Base-by-base conservation (phyloP, 805 yeast species). In the Ogataea henricii region DNA sequence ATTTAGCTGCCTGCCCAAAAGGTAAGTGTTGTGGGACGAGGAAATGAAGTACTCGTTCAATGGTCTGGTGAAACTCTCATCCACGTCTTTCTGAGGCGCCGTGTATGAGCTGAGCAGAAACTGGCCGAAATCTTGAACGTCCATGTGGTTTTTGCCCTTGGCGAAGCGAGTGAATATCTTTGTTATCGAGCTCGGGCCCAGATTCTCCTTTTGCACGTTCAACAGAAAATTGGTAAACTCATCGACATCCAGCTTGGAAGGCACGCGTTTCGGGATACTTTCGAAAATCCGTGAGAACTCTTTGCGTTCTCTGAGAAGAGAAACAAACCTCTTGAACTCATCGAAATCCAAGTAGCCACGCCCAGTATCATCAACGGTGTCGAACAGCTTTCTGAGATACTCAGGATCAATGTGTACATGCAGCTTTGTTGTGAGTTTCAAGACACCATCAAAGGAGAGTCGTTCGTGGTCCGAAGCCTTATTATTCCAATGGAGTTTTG, bases 1-100 rank as follows among this genome's bases (percentile, higher is more conserved):
- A 2, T 84, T 96, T 14, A 88, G 77, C 61, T 94, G 99, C 32
- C 94, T 74, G 0, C 99, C 99, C 22, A 83, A 67, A 3, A 94
- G 71, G 60, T 94, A 94, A 0, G 99, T 94, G 63, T 94, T 94
- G 65, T 94, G 99, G 0, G 97, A 90, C 0, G 97, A 89, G 0
- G 96, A 89, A 25, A 95, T 87, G 61, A 72, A 89, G 64, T 95
- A 94, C 57, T 91, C 92, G 60, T 82, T 88, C 30, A 94, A 60
- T 0, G 99, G 98, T 22, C 71, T 70, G 0, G 79, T 61, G 48
- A 77, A 71, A 51, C 82, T 82, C 30, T 65, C 68, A n/a, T 49
- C 53, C 2, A 56, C 45, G 8, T 43, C 41, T 23, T 52, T 49
- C 20, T 58, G 45, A 3, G 68, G 65, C 1, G 61, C 46, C 1